A percentile compares a stretch with the other conserved stretches of the same genome.
Evolutionary conservation across 257 asterid genomes (phyloP).

Genomic region (Solanum habrochaites): DNA sequence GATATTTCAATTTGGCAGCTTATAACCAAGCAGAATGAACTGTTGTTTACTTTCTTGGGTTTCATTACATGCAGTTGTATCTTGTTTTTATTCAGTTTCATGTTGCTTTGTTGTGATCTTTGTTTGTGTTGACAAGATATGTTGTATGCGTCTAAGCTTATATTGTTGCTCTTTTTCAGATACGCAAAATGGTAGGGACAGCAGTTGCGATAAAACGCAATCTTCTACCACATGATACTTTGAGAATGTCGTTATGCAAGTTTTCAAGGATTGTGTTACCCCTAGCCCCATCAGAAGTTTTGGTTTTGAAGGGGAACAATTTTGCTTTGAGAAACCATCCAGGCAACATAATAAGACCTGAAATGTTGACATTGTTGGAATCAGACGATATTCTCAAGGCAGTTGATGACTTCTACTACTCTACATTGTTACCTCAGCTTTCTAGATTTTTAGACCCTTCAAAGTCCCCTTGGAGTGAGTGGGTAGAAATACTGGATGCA

Average conservation of each 20-base stretch:
- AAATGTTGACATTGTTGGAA: slow-evolving; percentile 66
- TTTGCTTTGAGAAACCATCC: slow-evolving; percentile 63
- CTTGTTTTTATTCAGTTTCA: not conserved
- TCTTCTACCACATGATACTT: slow-evolving; percentile 59
- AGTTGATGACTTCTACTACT: slow-evolving; percentile 52
- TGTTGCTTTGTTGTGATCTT: not conserved
- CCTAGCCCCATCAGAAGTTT: slow-evolving; percentile 91
- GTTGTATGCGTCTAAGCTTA: not conserved
- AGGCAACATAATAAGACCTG: slow-evolving; percentile 65
- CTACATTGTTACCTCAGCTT: slow-evolving; percentile 59
- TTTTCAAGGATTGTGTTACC: too few species aligned
- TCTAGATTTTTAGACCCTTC: slow-evolving; percentile 54
- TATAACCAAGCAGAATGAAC: not conserved
- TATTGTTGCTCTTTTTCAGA: slow-evolving; percentile 26
- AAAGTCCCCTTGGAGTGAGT: slow-evolving; percentile 61
- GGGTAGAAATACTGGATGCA: slow-evolving; percentile 58
- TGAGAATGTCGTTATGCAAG: slow-evolving; percentile 56
- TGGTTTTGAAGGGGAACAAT: slow-evolving; percentile 61
- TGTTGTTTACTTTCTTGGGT: not conserved
- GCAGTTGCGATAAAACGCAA: slow-evolving; percentile 72
- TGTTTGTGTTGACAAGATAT: not conserved
- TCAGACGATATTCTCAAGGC: slow-evolving; percentile 55
- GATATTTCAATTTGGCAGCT: not conserved
- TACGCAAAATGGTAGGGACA: slow-evolving; percentile 91
- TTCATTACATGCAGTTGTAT: not conserved